phyloP scores from a whole-genome alignment of 148 eudicot genomes.

The Cornus florida region DNA sequence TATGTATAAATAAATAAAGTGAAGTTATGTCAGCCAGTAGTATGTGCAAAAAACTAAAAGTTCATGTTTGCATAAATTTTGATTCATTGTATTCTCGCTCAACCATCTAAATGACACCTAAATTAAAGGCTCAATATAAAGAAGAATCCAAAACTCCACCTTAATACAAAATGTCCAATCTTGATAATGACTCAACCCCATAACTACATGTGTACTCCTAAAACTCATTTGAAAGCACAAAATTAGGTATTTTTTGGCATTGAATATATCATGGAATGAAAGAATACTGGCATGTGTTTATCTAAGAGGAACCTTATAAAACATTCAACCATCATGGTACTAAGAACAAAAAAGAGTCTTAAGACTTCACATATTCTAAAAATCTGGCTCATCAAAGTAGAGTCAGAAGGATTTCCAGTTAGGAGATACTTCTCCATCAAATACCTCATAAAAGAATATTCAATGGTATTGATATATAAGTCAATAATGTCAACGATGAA shows the following conservation, averaged over 20 bases:
- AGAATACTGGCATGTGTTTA: no score
- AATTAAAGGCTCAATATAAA: background rate
- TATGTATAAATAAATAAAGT: background rate
- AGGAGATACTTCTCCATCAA: background rate
- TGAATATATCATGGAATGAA: no score
- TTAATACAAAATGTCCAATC: background rate
- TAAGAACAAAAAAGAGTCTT: background rate
- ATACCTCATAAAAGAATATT: background rate
- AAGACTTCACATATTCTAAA: background rate
- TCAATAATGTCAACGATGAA: background rate
- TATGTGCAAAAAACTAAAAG: background rate
- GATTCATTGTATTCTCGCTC: background rate
- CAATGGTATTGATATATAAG: background rate
- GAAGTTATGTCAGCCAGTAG: background rate
- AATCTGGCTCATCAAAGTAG: background rate
- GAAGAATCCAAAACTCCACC: background rate
- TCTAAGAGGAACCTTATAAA: background rate
- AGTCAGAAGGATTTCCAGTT: background rate
- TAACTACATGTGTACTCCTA: background rate
- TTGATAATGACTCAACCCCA: background rate
- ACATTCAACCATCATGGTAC: background rate
- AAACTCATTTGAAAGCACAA: no score
- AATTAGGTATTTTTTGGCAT: no score
- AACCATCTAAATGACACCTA: background rate
- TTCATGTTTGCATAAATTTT: background rate